Conservation (phyloP, 495 filamentous ascomycete species). For the Mycothermus thermophilus region DNA sequence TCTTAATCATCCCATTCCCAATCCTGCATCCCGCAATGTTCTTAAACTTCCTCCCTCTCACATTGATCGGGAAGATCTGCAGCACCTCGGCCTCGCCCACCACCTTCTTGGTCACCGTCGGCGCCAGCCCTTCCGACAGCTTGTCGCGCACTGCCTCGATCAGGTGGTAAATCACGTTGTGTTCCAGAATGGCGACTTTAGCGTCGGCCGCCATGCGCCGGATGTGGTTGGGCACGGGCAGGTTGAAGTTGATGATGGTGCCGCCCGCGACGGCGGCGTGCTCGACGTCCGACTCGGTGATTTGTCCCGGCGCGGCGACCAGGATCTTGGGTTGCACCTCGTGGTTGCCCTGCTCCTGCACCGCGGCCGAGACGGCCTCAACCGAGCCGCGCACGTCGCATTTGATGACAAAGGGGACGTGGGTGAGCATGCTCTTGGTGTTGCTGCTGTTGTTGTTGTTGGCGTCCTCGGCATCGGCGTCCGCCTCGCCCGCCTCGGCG, state of each 20-base stretch:
- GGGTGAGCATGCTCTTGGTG: constrained; percentile 38
- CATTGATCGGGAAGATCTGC: constrained; percentile 68
- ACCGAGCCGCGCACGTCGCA: constrained; percentile 87
- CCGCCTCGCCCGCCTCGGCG: constrained; percentile 14
- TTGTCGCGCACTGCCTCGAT: constrained; percentile 64
- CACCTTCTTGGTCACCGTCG: constrained; percentile 49
- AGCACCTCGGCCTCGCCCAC: constrained; percentile 79
- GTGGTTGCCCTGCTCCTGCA: constrained; percentile 65
- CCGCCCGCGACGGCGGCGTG: constrained; percentile 61
- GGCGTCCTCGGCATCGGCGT: constrained; percentile 25
- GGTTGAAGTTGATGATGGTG: constrained; percentile 78
- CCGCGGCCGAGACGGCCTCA: constrained; percentile 67
- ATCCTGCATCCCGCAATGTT: constrained; percentile 81
- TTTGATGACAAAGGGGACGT: constrained; percentile 77
- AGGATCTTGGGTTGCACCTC: constrained; percentile 69
- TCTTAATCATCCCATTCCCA: constrained; percentile 58
- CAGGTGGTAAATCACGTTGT: constrained; percentile 87
- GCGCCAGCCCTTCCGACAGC: constrained; percentile 53
- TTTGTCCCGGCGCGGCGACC: constrained; percentile 59
- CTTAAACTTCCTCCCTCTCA: constrained; percentile 53
- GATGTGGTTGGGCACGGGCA: constrained; percentile 52
- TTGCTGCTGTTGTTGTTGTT: constrained; percentile 3
- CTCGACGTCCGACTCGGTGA: constrained; percentile 80
- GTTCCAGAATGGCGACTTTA: constrained; percentile 64
- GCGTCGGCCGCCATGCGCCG: constrained; percentile 49